Conservation (phyloP, 768 basidiomycete genomes). For the Kondoa malvinella region DNA sequence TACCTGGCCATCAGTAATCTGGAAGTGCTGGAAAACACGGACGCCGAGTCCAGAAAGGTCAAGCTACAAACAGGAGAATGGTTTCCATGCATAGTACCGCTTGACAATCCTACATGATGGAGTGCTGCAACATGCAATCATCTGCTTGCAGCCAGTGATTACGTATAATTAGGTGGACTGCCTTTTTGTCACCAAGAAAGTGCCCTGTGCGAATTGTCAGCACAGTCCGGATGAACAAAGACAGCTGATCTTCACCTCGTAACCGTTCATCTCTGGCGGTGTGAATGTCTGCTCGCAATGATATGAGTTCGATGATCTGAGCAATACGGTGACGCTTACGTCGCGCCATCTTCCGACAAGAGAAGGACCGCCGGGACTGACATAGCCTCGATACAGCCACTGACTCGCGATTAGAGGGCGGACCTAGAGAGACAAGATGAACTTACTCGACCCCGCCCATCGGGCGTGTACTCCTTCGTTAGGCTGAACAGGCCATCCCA, state of each 20-base stretch:
- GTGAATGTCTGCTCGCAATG: background rate
- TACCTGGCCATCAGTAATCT: too few relatives aligned
- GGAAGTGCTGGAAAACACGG: too few relatives aligned
- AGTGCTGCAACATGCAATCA: too few relatives aligned
- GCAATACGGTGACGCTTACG: background rate
- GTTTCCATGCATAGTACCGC: too few relatives aligned
- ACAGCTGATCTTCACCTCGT: background rate
- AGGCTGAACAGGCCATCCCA: slow-evolving; percentile 65
- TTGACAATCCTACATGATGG: too few relatives aligned
- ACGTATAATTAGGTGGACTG: background rate
- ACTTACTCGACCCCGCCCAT: slow-evolving; percentile 38
- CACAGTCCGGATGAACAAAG: background rate
- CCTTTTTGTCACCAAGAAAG: background rate
- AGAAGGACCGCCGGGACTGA: slow-evolving; percentile 42
- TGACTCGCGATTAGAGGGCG: slow-evolving; percentile 15
- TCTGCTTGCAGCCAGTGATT: too few relatives aligned
- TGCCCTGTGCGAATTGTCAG: background rate
- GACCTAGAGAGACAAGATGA: background rate
- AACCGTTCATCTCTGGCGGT: background rate
- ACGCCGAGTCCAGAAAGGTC: too few relatives aligned
- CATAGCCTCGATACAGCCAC: slow-evolving; percentile 73
- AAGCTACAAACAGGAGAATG: too few relatives aligned
- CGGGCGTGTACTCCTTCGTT: slow-evolving; percentile 53
- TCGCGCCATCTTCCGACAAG: slow-evolving; percentile 77
- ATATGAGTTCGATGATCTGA: background rate